Evolutionary conservation across 1,284 basidiomycete genomes (phyloP), one percentile per base, ranked within the genome.

Genomic region (Agaricales sp.): DNA sequence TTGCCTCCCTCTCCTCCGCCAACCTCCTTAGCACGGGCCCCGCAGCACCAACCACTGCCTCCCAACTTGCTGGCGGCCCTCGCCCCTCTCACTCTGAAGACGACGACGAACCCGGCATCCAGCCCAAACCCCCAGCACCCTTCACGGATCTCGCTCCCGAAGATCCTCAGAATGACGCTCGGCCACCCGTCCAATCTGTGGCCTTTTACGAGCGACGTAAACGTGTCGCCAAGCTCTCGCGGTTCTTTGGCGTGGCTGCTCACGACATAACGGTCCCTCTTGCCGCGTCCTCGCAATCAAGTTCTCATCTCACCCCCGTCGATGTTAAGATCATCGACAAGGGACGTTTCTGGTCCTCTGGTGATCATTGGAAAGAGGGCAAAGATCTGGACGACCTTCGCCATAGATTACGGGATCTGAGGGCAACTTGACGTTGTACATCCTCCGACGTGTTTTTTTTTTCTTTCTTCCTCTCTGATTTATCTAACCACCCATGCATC

Each of bases 161-260:
- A 14, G 26, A 30, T 30, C 6, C 26, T 30, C 26, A 30, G 14
- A 30, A 6, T 30, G 26, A n/a, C n/a, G 14, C 24, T 21, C 8
- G 49, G 12, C 18, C 44, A 6, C 47, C 46, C 14, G 46, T 44
- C 16, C 21, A 49, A 6, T 41, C 51, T 46, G 49, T 50, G 12
- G 52, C 61, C 24, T 72, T 74, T 60, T 68, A 65, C 43, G 64
- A 69, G 47, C 68, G 71, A 18, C 65, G 71, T 14, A 60, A 67
- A n/a, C 69, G 76, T 37, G 73, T 70, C 18, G 72, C 70, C 50
- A 80, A 80, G 59, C 62, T 80, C 44, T 67, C 71, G 4, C 69
- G 69, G 39, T 80, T 80, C 61, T 80, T 82, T 58, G 80, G 79
- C 3, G 77, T 81, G 24, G 67, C 63, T 23, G 71, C 73, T 55